Evolutionary conservation across 2,329 filamentous ascomycete genomes (phyloP).

Genomic region (Rhinocladiella mackenziei): DNA sequence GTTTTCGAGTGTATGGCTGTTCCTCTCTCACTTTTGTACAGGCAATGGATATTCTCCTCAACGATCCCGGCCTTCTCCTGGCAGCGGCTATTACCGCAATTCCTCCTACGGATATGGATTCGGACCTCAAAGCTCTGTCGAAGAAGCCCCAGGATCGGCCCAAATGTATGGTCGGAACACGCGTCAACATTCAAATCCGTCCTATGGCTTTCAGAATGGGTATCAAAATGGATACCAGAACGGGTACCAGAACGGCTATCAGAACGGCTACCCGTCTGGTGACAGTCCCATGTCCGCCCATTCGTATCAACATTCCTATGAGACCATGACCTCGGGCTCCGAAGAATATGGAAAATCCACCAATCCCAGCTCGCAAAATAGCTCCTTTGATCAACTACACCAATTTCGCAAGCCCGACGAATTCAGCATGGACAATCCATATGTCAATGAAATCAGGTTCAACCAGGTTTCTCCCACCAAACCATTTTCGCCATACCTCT

Average conservation of each 20-base stretch:
- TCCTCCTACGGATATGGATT: slow-evolving; percentile 26
- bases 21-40: slow-evolving; percentile 4
- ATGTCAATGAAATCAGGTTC: slow-evolving; percentile 36
- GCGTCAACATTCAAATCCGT: slow-evolving; percentile 21
- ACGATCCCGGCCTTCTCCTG: slow-evolving; percentile 17
- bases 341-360: slow-evolving; percentile 78
- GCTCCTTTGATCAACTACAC: slow-evolving; percentile 72
- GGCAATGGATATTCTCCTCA: slow-evolving; percentile 23
- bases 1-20: too few relatives aligned
- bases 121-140: slow-evolving; percentile 21
- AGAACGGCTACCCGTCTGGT: slow-evolving; percentile 41
- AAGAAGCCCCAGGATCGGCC: slow-evolving; percentile 26
- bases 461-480: slow-evolving; percentile 13
- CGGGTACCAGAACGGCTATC: slow-evolving; percentile 35
- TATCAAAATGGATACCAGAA: slow-evolving; percentile 36
- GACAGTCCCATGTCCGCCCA: slow-evolving; percentile 31
- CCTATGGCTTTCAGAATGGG: slow-evolving; percentile 34
- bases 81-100: slow-evolving; percentile 25
- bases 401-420: slow-evolving; percentile 51
- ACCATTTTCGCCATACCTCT: slow-evolving; percentile 13
- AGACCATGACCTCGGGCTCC: slow-evolving; percentile 70
- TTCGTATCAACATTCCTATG: slow-evolving; percentile 72
- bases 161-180: slow-evolving; percentile 22
- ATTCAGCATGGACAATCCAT: slow-evolving; percentile 33
- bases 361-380: slow-evolving; percentile 90